These are phyloP conservation scores for Pistacia atlantica DNA, from an alignment of 345 rosid genomes.

Conservation along the genomic window DNA sequence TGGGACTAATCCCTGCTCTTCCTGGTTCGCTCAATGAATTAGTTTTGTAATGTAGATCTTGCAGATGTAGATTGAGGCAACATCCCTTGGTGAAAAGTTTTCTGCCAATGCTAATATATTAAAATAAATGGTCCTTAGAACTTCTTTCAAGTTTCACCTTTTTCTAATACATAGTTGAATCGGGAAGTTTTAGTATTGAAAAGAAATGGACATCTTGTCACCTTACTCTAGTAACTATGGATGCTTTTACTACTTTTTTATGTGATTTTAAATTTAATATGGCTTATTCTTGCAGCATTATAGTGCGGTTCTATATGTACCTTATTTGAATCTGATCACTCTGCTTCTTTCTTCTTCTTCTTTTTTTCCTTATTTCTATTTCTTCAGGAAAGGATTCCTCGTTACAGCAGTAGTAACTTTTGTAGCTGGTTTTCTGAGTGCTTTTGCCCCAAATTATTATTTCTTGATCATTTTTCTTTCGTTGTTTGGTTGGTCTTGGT, in stretches of 20 bases:
- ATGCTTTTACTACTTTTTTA: not conserved
- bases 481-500: slow-evolving; percentile 88
- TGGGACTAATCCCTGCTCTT: not conserved
- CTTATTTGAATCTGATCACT: not conserved
- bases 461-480: slow-evolving; percentile 52
- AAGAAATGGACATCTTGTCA: not conserved
- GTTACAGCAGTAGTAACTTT: slow-evolving; percentile 76
- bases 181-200: not conserved
- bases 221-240: not conserved
- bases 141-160: not conserved
- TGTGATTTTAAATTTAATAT: not conserved
- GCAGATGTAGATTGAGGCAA: not conserved
- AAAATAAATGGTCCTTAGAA: not conserved
- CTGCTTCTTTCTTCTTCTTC: not conserved
- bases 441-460: slow-evolving; percentile 70
- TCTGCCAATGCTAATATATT: not conserved
- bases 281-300: not conserved
- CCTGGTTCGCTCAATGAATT: not conserved
- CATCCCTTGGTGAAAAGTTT: not conserved
- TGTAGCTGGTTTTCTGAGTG: slow-evolving; percentile 78
- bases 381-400: slow-evolving; percentile 82
- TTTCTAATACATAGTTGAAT: not conserved
- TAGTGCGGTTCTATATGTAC: not conserved
- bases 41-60: not conserved
- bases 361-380: slow-evolving; percentile 11